These are phyloP conservation scores for Torulaspora microellipsoides DNA, from an alignment of 805 yeast species.

Conservation along the genomic window DNA sequence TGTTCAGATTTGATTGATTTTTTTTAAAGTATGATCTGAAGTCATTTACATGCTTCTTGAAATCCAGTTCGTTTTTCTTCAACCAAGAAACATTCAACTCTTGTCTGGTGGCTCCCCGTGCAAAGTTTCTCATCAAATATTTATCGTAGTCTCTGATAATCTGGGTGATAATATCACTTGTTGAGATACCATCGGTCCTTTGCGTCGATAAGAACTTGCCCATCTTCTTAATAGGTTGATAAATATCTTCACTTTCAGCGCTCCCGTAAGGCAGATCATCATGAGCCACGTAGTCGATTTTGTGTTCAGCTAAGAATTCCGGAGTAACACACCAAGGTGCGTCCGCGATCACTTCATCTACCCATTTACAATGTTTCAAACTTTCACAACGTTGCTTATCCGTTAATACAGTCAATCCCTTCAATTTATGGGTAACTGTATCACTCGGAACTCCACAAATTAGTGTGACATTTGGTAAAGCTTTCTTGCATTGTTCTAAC, in stretches of 20 bases:
- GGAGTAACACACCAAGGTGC: conserved; percentile 96
- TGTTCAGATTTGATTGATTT: conserved; percentile 62
- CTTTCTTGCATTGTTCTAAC: conserved; percentile 91
- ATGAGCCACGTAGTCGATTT: conserved; percentile 94
- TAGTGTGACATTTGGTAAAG: conserved; percentile 76
- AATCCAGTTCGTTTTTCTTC: conserved; percentile 91
- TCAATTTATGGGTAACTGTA: conserved; percentile 81
- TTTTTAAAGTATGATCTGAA: conserved; percentile 82
- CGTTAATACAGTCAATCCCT: conserved; percentile 87
- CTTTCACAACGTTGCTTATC: conserved; percentile 89
- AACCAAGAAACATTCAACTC: conserved; percentile 97
- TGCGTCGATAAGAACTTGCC: conserved; percentile 94
- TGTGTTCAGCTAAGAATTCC: conserved; percentile 70
- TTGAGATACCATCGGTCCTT: conserved; percentile 93
- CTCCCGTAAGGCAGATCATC: conserved; percentile 95
- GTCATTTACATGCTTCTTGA: conserved; percentile 83
- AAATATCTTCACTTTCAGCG: conserved; percentile 85
- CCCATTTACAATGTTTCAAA: conserved; percentile 93
- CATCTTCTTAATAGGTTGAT: conserved; percentile 81
- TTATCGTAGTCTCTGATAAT: conserved; percentile 95
- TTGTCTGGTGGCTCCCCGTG: conserved; percentile 94
- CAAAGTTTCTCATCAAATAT: conserved; percentile 93
- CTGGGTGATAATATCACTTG: conserved; percentile 92
- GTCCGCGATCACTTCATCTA: conserved; percentile 88
- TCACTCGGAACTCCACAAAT: conserved; percentile 93